phyloP scores from a whole-genome alignment of 352 stramenopile species.

The Globisporangium paddicum region DNA sequence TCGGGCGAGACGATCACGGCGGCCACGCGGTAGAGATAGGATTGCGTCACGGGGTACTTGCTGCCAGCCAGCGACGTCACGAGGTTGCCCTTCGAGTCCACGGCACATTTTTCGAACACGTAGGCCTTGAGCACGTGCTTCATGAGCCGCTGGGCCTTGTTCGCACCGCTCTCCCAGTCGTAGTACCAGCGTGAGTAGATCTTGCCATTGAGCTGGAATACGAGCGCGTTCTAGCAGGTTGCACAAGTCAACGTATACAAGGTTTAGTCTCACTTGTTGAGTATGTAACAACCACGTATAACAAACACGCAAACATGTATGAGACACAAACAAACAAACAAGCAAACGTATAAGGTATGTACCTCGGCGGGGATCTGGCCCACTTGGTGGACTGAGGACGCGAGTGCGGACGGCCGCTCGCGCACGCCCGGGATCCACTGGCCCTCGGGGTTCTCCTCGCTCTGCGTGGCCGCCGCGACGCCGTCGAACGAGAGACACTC shows the following conservation, averaged over 20 bases:
- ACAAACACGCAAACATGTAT: neutral
- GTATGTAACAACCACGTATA: neutral
- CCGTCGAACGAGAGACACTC: slow-evolving; percentile 41
- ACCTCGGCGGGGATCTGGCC: slow-evolving; percentile 3
- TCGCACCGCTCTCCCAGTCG: slow-evolving; percentile 38
- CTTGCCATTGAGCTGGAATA: slow-evolving; percentile 34
- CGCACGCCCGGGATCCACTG: slow-evolving; percentile 47
- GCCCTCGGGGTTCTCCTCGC: slow-evolving; percentile 50
- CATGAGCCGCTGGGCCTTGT: slow-evolving; percentile 40
- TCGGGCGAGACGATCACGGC: slow-evolving; percentile 48
- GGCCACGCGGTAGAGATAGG: slow-evolving; percentile 36
- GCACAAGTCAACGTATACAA: neutral
- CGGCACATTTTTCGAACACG: slow-evolving; percentile 31
- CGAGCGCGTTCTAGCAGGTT: slow-evolving; percentile 12
- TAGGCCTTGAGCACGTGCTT: slow-evolving; percentile 41
- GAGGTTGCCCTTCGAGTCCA: slow-evolving; percentile 35
- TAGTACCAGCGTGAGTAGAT: slow-evolving; percentile 48
- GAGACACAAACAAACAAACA: neutral
- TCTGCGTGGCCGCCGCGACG: slow-evolving; percentile 34
- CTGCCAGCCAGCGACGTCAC: slow-evolving; percentile 13
- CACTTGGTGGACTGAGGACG: slow-evolving; percentile 13
- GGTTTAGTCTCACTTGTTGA: neutral
- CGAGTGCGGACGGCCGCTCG: slow-evolving; percentile 34
- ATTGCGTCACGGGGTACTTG: slow-evolving; percentile 15
- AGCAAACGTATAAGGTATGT: neutral